A percentile compares a stretch with the other conserved stretches of the same genome.
These are phyloP conservation scores for Strobilomyces confusus DNA, from an alignment of 768 basidiomycete species.

Conservation along the genomic window DNA sequence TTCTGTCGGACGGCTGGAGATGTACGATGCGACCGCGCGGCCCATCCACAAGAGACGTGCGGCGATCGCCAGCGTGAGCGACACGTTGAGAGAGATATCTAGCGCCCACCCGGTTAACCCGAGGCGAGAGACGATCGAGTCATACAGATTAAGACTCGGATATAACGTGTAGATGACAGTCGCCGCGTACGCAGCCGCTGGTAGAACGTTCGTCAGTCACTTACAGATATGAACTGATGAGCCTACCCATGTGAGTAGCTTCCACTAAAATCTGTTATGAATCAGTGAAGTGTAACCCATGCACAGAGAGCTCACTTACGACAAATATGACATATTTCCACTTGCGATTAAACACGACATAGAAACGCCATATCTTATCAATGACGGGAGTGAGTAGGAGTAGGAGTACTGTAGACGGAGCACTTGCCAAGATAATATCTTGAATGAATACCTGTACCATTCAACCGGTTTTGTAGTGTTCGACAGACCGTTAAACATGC, in stretches of 20 bases:
- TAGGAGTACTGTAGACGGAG: neutral
- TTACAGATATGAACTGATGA: neutral
- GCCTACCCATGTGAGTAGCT: neutral
- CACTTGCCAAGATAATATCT: neutral
- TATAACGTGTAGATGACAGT: neutral
- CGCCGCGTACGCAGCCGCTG: neutral
- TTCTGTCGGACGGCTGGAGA: neutral
- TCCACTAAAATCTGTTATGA: neutral
- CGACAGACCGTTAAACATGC: neutral
- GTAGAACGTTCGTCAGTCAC: neutral
- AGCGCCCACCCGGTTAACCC: neutral
- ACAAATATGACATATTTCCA: neutral
- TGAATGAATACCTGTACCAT: neutral
- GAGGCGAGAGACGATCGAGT: neutral
- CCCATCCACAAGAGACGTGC: slow-evolving; percentile 1
- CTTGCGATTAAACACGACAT: neutral
- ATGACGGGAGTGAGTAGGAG: no score
- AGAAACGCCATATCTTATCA: neutral
- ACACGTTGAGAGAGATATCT: neutral
- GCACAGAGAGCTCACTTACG: neutral
- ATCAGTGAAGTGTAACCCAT: neutral
- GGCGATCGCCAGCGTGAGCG: neutral
- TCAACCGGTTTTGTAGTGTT: neutral
- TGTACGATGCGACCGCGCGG: neutral
- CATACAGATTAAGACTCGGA: neutral